Percentiles rank a stretch among this genome's conserved stretches.
These are phyloP conservation scores for Heterobasidion annosum DNA, from an alignment of 1,284 basidiomycete species.

Conservation along the genomic window DNA sequence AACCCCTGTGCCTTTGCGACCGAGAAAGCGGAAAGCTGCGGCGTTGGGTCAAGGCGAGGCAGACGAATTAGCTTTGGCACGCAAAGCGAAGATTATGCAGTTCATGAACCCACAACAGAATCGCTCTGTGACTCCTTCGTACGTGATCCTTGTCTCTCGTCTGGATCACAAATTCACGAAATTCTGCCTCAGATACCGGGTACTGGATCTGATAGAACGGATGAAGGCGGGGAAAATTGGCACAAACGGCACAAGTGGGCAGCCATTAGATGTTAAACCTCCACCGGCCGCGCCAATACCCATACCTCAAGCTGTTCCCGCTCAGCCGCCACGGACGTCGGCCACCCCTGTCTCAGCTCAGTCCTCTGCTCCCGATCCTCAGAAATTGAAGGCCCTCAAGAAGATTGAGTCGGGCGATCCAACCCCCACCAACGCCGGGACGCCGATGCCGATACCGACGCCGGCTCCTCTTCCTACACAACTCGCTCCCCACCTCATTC, in stretches of 20 bases:
- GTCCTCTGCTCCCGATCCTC: slow-evolving; percentile 5
- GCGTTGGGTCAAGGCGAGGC: slow-evolving; percentile 53
- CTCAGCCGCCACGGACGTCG: slow-evolving; percentile 3
- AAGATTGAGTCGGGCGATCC: slow-evolving; percentile 6
- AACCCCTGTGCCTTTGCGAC: slow-evolving; percentile 47
- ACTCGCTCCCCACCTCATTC: slow-evolving; percentile 8
- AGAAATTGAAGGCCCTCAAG: slow-evolving; percentile 7
- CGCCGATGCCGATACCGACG: slow-evolving; percentile 8
- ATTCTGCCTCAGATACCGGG: neutral
- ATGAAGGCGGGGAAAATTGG: neutral
- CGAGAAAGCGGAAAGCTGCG: slow-evolving; percentile 58
- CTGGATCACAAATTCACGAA: slow-evolving; percentile 1
- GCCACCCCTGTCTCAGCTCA: slow-evolving; percentile 5
- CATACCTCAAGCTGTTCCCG: neutral
- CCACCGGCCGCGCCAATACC: neutral
- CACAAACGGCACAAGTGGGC: neutral
- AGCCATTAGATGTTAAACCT: neutral
- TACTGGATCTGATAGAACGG: neutral
- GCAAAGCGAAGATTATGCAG: slow-evolving; percentile 62
- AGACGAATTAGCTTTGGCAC: slow-evolving; percentile 61
- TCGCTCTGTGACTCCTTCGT: slow-evolving; percentile 38
- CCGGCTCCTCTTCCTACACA: slow-evolving; percentile 8
- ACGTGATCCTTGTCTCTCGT: slow-evolving; percentile 9
- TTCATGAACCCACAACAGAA: slow-evolving; percentile 62
- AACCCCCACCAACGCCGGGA: slow-evolving; percentile 5